phyloP scores from a whole-genome alignment of 192 early-diverging fungal genomes.

The Coemansia aciculifera region DNA sequence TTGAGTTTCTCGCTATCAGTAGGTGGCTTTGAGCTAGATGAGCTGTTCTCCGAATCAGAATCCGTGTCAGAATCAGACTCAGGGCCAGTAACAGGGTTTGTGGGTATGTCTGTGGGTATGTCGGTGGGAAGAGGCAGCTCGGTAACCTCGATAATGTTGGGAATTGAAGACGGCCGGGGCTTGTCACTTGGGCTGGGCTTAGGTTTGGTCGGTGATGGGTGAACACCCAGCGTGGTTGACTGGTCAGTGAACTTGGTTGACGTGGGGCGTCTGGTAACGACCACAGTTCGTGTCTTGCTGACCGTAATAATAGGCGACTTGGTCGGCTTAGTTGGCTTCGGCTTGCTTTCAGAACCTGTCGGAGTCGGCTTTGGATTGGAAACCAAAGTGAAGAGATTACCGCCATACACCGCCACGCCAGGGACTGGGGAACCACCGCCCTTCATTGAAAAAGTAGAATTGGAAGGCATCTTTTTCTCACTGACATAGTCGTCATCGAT shows the following conservation, averaged over 20 bases:
- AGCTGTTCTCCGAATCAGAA: not conserved
- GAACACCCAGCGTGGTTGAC: not conserved
- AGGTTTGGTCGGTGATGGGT: not conserved
- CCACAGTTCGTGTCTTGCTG: not conserved
- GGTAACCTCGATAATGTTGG: conserved; percentile 14
- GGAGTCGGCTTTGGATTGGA: not conserved
- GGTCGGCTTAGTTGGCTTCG: not conserved
- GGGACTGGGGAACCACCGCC: not conserved
- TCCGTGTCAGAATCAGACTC: not conserved
- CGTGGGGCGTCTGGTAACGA: not conserved
- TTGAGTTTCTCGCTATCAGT: not conserved
- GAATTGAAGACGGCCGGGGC: not conserved
- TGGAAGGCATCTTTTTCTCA: conserved; percentile 15
- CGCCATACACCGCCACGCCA: conserved; percentile 24
- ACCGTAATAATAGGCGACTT: conserved; percentile 9
- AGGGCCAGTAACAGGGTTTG: not conserved
- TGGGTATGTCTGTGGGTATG: not conserved
- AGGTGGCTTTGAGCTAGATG: conserved; percentile 1
- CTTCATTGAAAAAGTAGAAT: conserved; percentile 3
- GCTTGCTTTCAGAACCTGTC: not conserved
- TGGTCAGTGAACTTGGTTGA: not conserved
- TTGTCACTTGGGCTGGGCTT: not conserved
- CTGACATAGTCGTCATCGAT: not conserved
- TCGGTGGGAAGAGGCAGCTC: not conserved
- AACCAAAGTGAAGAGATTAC: conserved; percentile 28